Conservation (phyloP, 352 stramenopile genomes). For the Phytophthora pisi region DNA sequence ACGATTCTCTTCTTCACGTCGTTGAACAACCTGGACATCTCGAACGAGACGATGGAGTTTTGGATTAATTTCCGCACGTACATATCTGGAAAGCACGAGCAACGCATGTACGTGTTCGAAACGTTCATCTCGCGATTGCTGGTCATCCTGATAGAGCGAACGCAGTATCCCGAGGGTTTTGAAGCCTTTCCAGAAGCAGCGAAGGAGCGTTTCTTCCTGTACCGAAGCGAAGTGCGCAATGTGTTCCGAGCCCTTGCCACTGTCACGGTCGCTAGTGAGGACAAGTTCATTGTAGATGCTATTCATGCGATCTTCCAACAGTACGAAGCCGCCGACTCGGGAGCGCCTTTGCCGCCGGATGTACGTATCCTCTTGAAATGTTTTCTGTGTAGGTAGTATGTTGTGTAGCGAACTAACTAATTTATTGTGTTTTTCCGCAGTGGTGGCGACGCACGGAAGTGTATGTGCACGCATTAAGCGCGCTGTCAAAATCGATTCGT, state of each 20-base stretch:
- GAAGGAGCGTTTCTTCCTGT: slow-evolving; percentile 69
- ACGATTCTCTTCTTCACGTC: slow-evolving; percentile 74
- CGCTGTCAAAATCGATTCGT: slow-evolving; percentile 80
- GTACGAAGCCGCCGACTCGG: slow-evolving; percentile 62
- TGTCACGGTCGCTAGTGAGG: slow-evolving; percentile 67
- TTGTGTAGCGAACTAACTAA: slow-evolving; percentile 20
- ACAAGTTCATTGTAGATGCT: slow-evolving; percentile 79
- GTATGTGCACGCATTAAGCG: slow-evolving; percentile 84
- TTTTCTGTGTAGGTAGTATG: not conserved
- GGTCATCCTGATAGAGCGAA: slow-evolving; percentile 73
- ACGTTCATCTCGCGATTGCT: slow-evolving; percentile 74
- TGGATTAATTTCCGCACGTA: slow-evolving; percentile 83
- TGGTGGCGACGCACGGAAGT: slow-evolving; percentile 83
- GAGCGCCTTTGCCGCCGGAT: slow-evolving; percentile 39
- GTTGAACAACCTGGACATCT: slow-evolving; percentile 65
- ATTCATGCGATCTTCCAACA: slow-evolving; percentile 77
- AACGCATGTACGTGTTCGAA: slow-evolving; percentile 72
- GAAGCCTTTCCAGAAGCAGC: slow-evolving; percentile 49
- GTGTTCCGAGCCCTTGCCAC: slow-evolving; percentile 83
- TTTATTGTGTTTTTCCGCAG: slow-evolving; percentile 24
- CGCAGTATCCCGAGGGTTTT: slow-evolving; percentile 65
- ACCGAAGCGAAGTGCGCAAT: slow-evolving; percentile 74
- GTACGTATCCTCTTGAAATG: slow-evolving; percentile 28
- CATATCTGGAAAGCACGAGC: slow-evolving; percentile 77
- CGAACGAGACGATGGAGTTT: slow-evolving; percentile 84